Evolutionary conservation across 495 filamentous ascomycete species (phyloP).

Genomic region (Chaetomium fimeti): DNA sequence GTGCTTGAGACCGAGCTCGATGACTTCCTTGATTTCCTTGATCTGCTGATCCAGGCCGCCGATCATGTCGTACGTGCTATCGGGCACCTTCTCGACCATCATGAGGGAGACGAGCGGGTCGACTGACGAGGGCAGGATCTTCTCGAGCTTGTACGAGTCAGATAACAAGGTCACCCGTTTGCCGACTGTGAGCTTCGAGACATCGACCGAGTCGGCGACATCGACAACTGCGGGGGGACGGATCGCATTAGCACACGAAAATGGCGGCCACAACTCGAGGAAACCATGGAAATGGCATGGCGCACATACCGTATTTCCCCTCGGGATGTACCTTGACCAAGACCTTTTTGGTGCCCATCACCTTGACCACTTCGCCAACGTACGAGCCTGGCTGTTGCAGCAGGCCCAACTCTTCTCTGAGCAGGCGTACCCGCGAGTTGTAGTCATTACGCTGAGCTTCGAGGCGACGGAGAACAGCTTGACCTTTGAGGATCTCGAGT

Average conservation of each 20-base stretch:
- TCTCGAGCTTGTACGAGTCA: constrained; percentile 96
- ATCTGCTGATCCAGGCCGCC: constrained; percentile 98
- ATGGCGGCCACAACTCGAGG: not conserved
- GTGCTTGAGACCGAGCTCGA: constrained; percentile 97
- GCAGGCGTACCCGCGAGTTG: constrained; percentile 93
- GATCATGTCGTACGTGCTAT: constrained; percentile 99
- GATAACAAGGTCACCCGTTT: constrained; percentile 96
- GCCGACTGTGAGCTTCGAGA: constrained; percentile 91
- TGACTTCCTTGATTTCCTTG: constrained; percentile 99
- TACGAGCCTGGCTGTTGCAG: constrained; percentile 97
- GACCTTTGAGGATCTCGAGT: constrained; percentile 98
- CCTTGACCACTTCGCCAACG: constrained; percentile 98
- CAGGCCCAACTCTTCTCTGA: constrained; percentile 93
- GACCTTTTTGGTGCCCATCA: constrained; percentile 99
- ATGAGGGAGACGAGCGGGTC: constrained; percentile 99
- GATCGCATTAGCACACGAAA: constrained; percentile 12
- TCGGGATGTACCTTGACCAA: constrained; percentile 98
- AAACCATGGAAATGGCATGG: not conserved
- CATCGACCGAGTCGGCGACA: constrained; percentile 90
- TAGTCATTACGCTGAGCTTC: constrained; percentile 99
- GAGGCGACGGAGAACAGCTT: constrained; percentile 88
- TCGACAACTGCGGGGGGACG: constrained; percentile 72
- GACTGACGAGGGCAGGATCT: constrained; percentile 95
- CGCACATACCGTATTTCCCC: constrained; percentile 91
- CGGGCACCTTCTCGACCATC: constrained; percentile 99